Percentiles rank a stretch among this genome's conserved stretches.
These are phyloP conservation scores for Vitis rotundifolia DNA, from an alignment of 164 flowering plant genomes.

Conservation along the genomic window DNA sequence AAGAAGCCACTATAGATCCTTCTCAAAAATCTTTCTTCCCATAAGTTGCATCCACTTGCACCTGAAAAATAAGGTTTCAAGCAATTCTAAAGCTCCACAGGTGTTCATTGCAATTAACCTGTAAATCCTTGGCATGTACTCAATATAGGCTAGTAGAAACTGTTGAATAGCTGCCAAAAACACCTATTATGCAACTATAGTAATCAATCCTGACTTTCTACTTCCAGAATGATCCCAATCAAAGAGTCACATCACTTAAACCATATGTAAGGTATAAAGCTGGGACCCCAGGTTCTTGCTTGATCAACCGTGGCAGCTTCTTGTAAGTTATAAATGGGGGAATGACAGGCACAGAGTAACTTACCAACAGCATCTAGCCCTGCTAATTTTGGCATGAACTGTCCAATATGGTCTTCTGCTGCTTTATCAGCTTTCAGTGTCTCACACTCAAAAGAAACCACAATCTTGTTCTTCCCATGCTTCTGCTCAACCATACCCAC, in stretches of 20 bases:
- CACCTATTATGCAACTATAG: background rate
- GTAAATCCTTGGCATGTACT: too few species aligned
- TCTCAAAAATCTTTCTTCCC: background rate
- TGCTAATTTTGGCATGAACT: slow-evolving; percentile 85
- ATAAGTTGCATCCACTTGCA: background rate
- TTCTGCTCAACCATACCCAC: slow-evolving; percentile 72
- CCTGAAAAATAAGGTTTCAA: background rate
- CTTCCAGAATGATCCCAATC: background rate
- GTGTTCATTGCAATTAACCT: too few species aligned
- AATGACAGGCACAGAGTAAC: background rate
- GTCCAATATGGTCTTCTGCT: slow-evolving; percentile 87
- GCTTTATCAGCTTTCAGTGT: slow-evolving; percentile 84
- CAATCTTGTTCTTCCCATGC: slow-evolving; percentile 49
- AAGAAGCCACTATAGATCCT: background rate
- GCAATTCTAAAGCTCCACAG: background rate
- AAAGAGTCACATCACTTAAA: background rate
- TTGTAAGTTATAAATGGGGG: too few species aligned
- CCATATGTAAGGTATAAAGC: background rate
- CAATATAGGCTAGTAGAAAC: background rate
- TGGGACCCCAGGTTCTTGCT: too few species aligned
- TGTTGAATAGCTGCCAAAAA: background rate
- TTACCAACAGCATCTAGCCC: slow-evolving; percentile 91
- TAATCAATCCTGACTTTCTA: background rate
- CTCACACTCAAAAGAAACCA: slow-evolving; percentile 79
- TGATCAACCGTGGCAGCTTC: background rate